Base-by-base conservation (phyloP, 352 stramenopile species). In the Halophytophthora batemanensis region DNA sequence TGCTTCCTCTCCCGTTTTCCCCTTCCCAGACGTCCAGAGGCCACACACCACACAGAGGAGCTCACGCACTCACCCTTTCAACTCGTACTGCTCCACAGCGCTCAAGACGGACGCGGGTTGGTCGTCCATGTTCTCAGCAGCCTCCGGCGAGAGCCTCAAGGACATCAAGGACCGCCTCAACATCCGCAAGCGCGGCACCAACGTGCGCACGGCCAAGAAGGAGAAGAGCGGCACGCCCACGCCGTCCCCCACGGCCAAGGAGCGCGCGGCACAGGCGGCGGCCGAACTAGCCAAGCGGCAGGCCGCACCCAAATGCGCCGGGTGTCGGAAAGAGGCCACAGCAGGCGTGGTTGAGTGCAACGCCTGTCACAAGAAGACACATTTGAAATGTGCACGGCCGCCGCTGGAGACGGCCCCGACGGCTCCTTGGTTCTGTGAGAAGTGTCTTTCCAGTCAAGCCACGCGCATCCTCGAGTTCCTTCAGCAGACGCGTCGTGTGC, bases 91-190 rank as follows among this genome's bases (percentile, higher is more conserved):
- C 31, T 21, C 19, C 25, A 5, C 33, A 86, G 74, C 70, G 14
- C 58, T 90, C 21, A 87, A 91, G 66, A 86, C 70, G 34, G 80
- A 91, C 45, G 77, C 80, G n/a, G 80, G 77, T 8, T 91, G 80
- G 80, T 82, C 74, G 17, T 89, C 80, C 48, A 86, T 91, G 71
- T 91, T 86, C 46, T 81, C 77, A 13, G 71, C 77, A 0, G 60
- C 67, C 4, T 75, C 75, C 2, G 77, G 78, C 2, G 74, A 87
- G 43, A 89, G 80, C 45, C 66, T 91, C 6, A 91, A 91, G 41
- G 80, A 91, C 44, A 85, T 91, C 28, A 86, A 87, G 41, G 80
- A 91, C 49, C 68, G 74, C 3, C 53, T 86, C 11, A 87, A 87
- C 53, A 85, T 89, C 54, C 70, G 74, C 45, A 86, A 83, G 60